Base-by-base conservation (phyloP, 2,329 filamentous ascomycete genomes). In the Cercospora zeina region DNA sequence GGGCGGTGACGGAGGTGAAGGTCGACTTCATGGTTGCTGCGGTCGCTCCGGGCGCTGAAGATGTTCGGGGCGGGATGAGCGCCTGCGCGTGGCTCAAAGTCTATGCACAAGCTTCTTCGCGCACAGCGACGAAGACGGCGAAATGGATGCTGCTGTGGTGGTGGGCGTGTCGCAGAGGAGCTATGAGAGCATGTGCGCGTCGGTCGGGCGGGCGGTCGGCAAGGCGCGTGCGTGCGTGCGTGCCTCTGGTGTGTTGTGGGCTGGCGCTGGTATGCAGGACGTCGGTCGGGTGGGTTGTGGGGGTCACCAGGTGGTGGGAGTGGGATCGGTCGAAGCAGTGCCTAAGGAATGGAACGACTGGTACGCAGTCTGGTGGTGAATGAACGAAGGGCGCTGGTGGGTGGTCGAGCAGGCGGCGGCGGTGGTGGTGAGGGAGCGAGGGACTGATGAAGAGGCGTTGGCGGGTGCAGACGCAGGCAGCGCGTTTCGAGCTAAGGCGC, bases 21-120 rank as follows among this genome's bases (percentile, higher is more conserved):
- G 64, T 67, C 13, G 19, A n/a, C 65, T 68, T 69, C 69, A 71
- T 72, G 54, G 36, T 45, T 67, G 62, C 45, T 58, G 61, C 60
- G 49, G 19, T 63, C 57, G 62, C 58, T 51, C 57, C 62, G 54
- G 62, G 62, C 62, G 62, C 57, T 60, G 47, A 16, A 30, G 47
- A 33, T 54, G 27, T 54, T 36, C 14, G 56, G 58, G 56, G 54
- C 47, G 65, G 57, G 27, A 53, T 13, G 57, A 36, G 61, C 57
- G 62, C 58, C 63, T 58, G 63, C 61, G 63, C 59, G 59, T 55
- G 54, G 54, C 54, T 39, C 34, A 56, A 33, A 33, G 47, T 54
- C 16, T 59, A 58, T 62, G 39, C 55, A 62, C 61, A 63, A 57
- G 42, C 54, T 56, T 58, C 54, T 58, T 63, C 63, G 63, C 63